These are phyloP conservation scores for Mortierella sp. DNA, from an alignment of 371 early-diverging fungal genomes.

Conservation along the genomic window DNA sequence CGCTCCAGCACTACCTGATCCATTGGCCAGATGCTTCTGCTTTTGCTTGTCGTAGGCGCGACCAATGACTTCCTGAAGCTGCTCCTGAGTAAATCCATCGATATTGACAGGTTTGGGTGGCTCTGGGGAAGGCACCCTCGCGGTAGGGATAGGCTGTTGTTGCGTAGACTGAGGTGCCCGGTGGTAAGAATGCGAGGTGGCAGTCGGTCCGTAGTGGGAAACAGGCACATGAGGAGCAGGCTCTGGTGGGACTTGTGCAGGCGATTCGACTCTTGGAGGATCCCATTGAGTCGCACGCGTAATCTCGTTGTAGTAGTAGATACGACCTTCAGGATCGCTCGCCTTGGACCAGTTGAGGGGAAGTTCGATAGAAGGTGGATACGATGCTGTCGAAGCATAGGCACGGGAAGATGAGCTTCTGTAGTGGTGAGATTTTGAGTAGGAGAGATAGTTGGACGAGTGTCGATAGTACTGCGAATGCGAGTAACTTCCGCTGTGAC, in stretches of 20 bases:
- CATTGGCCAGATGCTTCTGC: conserved; percentile 47
- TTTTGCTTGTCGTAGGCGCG: conserved; percentile 61
- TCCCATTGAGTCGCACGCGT: conserved; percentile 59
- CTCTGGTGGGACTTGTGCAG: conserved; percentile 16
- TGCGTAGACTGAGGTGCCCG: conserved; percentile 8
- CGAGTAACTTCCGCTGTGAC: conserved; percentile 29
- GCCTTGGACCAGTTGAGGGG: conserved; percentile 58
- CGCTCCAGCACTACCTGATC: conserved; percentile 37
- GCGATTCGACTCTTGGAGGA: conserved; percentile 38
- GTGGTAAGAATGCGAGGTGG: neutral
- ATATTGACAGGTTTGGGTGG: conserved; percentile 57
- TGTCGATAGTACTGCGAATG: conserved; percentile 43
- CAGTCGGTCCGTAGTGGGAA: neutral
- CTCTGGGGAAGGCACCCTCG: conserved; percentile 34
- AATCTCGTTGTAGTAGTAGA: conserved; percentile 57
- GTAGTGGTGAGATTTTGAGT: conserved; percentile 41
- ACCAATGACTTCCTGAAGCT: conserved; percentile 65
- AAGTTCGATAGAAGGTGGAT: conserved; percentile 36
- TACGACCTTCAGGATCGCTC: conserved; percentile 54
- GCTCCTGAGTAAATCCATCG: conserved; percentile 63
- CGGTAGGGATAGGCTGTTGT: conserved; percentile 9
- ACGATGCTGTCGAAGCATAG: conserved; percentile 17
- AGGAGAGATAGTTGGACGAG: conserved; percentile 32
- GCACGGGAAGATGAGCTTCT: conserved; percentile 33
- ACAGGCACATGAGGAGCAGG: conserved; percentile 20